Base-by-base conservation (phyloP, 371 early-diverging fungal species). In the Dichotomocladium elegans region DNA sequence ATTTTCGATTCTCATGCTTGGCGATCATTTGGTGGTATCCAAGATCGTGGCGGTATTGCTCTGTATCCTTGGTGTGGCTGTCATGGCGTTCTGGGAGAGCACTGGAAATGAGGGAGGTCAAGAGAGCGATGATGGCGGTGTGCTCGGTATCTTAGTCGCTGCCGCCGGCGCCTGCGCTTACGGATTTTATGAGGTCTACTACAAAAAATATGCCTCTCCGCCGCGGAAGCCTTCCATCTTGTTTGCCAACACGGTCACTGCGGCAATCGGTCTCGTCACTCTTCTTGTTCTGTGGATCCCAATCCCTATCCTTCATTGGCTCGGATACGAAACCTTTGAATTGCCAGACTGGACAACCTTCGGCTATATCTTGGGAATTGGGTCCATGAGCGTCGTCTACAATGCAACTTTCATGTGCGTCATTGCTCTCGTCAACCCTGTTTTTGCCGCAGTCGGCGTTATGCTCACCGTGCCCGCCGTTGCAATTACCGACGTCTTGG, bases 381-480 rank as follows among this genome's bases (percentile, higher is more conserved):
- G 86, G 2, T 60, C 80, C 34, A 78, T 85, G 60, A 91, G 90
- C 33, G 74, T 92, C 11, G 66, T 84, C 9, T 92, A 86, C 64
- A 90, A 92, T 56, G 90, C 81, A 2, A 81, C 83, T 8, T 85
- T 87, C 54, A 88, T 90, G 89, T 79, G 85, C 5, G 81, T 90
- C 19, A 85, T 92, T 55, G 83, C 88, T 1, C 67, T 88, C 24
- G 88, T 87, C 12, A 83, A 81, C 29, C 92, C 92, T 2, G 81
- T 89, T 14, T 89, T 90, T 79, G 92, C 91, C 2, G 83, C 91
- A 28, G 82, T 92, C 11, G 91, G 91, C 25, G 79, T 88, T 12
- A 88, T 92, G 90, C 72, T 89, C 28, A 90, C 92, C 3, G 83
- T 90, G 27, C 92, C 92, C 11, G 70, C 81, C 24, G 87, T 89